Conservation (phyloP, 805 yeast species). For the Ogataea sp. region DNA sequence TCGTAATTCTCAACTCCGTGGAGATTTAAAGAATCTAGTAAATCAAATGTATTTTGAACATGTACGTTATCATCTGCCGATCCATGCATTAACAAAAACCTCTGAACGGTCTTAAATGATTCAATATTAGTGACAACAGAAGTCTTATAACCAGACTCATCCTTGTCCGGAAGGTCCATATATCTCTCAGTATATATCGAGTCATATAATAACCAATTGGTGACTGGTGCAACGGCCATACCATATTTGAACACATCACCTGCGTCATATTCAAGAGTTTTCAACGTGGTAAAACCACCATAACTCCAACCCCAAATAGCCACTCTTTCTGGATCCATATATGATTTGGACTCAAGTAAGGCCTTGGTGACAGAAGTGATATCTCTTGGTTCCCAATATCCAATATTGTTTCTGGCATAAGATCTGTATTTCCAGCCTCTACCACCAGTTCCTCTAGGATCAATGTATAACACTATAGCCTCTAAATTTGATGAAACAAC, state of each 20-base stretch:
- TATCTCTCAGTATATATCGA: slow-evolving; percentile 93
- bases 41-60: slow-evolving; percentile 76
- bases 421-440: slow-evolving; percentile 61
- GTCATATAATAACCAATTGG: slow-evolving; percentile 89
- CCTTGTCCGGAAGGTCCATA: slow-evolving; percentile 74
- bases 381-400: slow-evolving; percentile 75
- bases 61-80: slow-evolving; percentile 98
- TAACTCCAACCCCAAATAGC: slow-evolving; percentile 99
- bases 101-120: slow-evolving; percentile 43
- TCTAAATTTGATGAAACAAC: slow-evolving; percentile 47
- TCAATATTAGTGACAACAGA: slow-evolving; percentile 51
- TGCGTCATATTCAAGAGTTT: slow-evolving; percentile 75
- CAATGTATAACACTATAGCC: slow-evolving; percentile 58
- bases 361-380: slow-evolving; percentile 41
- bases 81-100: slow-evolving; percentile 91
- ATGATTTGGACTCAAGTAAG: slow-evolving; percentile 36
- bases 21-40: slow-evolving; percentile 67
- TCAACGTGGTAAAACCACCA: slow-evolving; percentile 90
- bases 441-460: slow-evolving; percentile 81
- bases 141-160: slow-evolving; percentile 51
- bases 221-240: slow-evolving; percentile 95
- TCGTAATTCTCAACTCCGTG: slow-evolving; percentile 79
- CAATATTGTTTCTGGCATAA: slow-evolving; percentile 49
- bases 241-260: slow-evolving; percentile 78
- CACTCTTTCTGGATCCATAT: slow-evolving; percentile 58